phyloP scores from a whole-genome alignment of 2,329 filamentous ascomycete species.

The Neofusicoccum laricinum region DNA sequence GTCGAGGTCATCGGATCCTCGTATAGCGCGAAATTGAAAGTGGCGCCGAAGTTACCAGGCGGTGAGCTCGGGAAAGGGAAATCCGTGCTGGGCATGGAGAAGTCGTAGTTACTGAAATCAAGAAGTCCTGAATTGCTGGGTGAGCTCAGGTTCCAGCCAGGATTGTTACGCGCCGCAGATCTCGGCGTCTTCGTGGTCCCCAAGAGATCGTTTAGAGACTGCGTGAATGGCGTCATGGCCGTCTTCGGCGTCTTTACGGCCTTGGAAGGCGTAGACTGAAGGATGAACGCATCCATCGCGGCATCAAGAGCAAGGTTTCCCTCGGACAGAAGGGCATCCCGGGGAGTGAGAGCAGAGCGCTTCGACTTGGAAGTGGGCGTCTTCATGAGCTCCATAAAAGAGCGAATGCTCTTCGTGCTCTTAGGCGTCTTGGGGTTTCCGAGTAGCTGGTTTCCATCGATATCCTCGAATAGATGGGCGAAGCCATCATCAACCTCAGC shows the following conservation, averaged over 20 bases:
- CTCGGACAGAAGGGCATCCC: constrained; percentile 17
- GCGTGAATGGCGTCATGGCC: constrained; percentile 57
- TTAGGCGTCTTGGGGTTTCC: constrained; percentile 56
- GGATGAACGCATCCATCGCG: constrained; percentile 36
- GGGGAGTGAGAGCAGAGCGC: constrained; percentile 34
- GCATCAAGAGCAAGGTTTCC: constrained; percentile 20
- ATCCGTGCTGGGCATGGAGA: constrained; percentile 35
- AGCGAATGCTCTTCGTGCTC: constrained; percentile 57
- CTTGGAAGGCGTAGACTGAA: constrained; percentile 36
- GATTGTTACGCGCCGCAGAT: background rate
- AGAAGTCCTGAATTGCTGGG: background rate
- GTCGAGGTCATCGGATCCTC: constrained; percentile 36
- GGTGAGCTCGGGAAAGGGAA: constrained; percentile 36
- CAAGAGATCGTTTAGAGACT: constrained; percentile 62
- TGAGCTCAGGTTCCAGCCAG: background rate
- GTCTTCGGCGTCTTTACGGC: constrained; percentile 24
- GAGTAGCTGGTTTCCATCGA: constrained; percentile 47
- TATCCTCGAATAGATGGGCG: constrained; percentile 65
- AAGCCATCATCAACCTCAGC: constrained; percentile 50
- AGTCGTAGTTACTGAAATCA: constrained; percentile 25
- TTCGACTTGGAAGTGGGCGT: constrained; percentile 44
- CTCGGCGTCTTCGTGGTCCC: constrained; percentile 33
- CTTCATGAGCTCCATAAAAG: constrained; percentile 46
- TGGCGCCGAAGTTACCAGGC: constrained; percentile 16
- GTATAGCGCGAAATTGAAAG: constrained; percentile 31